Percentiles rank a stretch among this genome's conserved stretches.
phyloP scores from a whole-genome alignment of 805 yeast species.

The Candida verbasci region DNA sequence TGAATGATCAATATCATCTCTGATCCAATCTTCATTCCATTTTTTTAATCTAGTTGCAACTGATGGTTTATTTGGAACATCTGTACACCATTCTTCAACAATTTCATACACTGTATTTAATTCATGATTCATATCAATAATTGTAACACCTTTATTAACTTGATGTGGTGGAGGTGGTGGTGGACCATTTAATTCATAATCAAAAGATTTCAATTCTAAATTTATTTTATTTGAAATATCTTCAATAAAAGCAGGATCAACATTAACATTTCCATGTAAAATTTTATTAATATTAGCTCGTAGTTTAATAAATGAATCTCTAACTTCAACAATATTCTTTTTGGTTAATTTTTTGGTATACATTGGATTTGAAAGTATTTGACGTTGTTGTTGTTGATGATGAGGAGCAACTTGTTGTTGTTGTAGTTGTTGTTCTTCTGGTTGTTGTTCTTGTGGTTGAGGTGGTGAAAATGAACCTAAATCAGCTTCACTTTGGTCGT shows the following conservation, averaged over 20 bases:
- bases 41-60: constrained; percentile 7
- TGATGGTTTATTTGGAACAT: constrained; percentile 4
- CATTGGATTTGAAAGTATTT: not conserved
- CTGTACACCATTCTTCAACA: constrained; percentile 12
- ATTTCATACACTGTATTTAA: constrained; percentile 11
- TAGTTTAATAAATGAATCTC: constrained; percentile 4
- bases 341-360: constrained; percentile 5
- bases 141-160: constrained; percentile 3
- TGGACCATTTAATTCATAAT: constrained; percentile 4
- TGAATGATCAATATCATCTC: constrained; percentile 12
- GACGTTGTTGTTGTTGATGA: not conserved
- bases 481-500: not conserved
- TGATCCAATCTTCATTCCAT: constrained; percentile 11
- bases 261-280: constrained; percentile 2
- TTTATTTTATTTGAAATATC: constrained; percentile 3
- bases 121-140: constrained; percentile 11
- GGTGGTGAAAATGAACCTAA: not conserved
- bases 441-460: not conserved
- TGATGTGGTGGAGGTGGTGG: constrained; percentile 6
- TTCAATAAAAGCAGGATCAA: constrained; percentile 4
- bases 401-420: not conserved
- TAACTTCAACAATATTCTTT: constrained; percentile 2
- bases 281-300: constrained; percentile 1
- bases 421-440: not conserved
- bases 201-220: constrained; percentile 4